Base-by-base conservation (phyloP, 306 rosid species). In the Boehmeria nivea region DNA sequence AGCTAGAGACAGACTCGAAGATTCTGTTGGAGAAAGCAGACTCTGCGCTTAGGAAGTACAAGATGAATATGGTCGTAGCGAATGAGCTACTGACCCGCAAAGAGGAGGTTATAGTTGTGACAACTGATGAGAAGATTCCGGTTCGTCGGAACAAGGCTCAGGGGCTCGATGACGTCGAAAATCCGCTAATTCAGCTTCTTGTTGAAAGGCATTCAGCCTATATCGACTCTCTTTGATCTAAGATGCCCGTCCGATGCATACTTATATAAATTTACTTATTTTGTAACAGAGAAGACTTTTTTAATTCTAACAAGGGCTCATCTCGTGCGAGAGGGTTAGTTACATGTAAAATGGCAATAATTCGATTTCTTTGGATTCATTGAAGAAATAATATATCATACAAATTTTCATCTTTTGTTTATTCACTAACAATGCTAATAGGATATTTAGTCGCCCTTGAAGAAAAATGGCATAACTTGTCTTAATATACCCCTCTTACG, bases 1-100 rank as follows among this genome's bases (percentile, higher is more conserved):
- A 91, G 99, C 74, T 91, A 23, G 99, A 91, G 84, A 91, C 99
- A 33, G 96, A 91, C 72, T 28, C 81, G 22, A 77, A 82, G 76
- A 91, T 91, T 72, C 95, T 91, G 67, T 73, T 91, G 50, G 78
- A 75, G 61, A 91, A 91, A 73, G 96, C 96, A 8, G 59, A 3
- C 17, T 47, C 60, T 13, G 88, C 99, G 72, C 95, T 91, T 24
- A 65, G 72, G 63, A 87, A 77, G 82, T 84, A 91, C 76, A 75
- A 91, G 64, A 81, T 91, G 95, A 76, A 91, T 57, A 89, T 83
- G 64, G 96, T 87, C 26, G 85, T 87, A 51, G 96, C 99, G 51
- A 91, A 91, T 61, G 96, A 91, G 66, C 95, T 91, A 62, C 64
- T 68, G 7, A 83, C 70, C 58, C 96, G 99, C 31, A 87, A 85